Evolutionary conservation across 2,329 filamentous ascomycete species (phyloP), one percentile per base, ranked within the genome.

Genomic region (Akanthomyces dipterigenus): DNA sequence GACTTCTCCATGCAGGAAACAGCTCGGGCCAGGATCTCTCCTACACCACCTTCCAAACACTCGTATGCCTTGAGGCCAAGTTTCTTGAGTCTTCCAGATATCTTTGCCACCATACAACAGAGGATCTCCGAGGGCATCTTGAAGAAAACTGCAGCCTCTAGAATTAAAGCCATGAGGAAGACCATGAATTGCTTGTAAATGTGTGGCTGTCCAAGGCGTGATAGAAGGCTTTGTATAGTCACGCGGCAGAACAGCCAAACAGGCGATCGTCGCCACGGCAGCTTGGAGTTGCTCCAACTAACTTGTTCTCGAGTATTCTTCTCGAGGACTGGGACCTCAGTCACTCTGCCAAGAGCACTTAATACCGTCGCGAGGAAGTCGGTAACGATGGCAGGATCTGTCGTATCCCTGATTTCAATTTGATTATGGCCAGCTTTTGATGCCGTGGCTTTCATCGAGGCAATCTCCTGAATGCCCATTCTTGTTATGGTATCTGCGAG

Each of bases 241-340:
- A 83, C 80, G 1, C 82, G 78, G 2, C 84, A 50, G 0, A 85
- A 68, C 0, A 86, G 69, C 81, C 82, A 87, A 0, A 79, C 62
- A 0, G 82, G 71, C 12, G 81, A 83, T 43, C 78, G 69, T 24
- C 79, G 31, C 60, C 60, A 62, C 3, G 54, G 45, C n/a, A 22
- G 18, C 1, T 4, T 12, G 4, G 53, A 20, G 1, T 53, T 28
- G 1, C 28, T 45, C 53, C 53, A 62, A 22, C 34, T 51, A 1
- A 60, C 58, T 26, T 60, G 49, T 9, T 60, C 58, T 26, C 58
- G 50, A 1, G 58, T 55, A 11, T 60, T 60, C 3, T 60, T 60
- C 14, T 20, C n/a, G n/a, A 60, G 26, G 8, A 40, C 16, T 11
- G 36, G 18, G 20, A 46, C 42, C 11, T n/a, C 8, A 9, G 16